Evolutionary conservation across 73 alveolate species (phyloP).

Genomic region (Effrenium voratum): DNA sequence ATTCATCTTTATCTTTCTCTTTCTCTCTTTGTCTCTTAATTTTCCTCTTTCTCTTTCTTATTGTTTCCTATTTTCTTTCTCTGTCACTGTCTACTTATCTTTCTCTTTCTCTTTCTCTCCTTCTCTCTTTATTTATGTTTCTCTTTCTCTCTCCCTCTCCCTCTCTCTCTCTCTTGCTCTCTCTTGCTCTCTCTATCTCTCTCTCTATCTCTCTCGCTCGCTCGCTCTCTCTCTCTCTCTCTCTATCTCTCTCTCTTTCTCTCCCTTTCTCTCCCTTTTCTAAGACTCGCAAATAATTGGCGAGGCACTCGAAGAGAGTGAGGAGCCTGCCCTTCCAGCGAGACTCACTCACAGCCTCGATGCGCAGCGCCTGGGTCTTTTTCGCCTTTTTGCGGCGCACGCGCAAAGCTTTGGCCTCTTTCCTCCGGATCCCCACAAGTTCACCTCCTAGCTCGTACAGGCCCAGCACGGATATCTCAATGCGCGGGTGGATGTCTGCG

Average conservation of each 20-base stretch:
- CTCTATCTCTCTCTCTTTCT: neutral
- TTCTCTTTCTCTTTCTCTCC: neutral
- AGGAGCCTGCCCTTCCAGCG: constrained; percentile 2
- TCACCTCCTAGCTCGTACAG: constrained; percentile 11
- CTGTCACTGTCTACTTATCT: neutral
- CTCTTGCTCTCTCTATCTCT: neutral
- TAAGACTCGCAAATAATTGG: neutral
- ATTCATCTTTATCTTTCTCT: neutral
- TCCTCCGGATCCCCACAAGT: neutral
- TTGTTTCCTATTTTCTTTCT: neutral
- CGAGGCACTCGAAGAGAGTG: neutral
- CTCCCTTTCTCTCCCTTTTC: neutral
- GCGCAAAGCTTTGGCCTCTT: neutral
- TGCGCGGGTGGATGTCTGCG: neutral
- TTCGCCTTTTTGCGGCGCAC: neutral
- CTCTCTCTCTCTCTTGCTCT: neutral
- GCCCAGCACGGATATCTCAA: neutral
- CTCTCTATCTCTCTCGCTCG: neutral
- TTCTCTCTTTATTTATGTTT: neutral
- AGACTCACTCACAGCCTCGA: neutral
- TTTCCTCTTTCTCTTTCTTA: too few species aligned
- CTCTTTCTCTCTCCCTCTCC: neutral
- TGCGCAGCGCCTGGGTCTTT: neutral
- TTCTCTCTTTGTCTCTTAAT: neutral
- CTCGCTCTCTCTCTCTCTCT: neutral